Conservation (phyloP, 306 rosid species). For the Pueraria montana region DNA sequence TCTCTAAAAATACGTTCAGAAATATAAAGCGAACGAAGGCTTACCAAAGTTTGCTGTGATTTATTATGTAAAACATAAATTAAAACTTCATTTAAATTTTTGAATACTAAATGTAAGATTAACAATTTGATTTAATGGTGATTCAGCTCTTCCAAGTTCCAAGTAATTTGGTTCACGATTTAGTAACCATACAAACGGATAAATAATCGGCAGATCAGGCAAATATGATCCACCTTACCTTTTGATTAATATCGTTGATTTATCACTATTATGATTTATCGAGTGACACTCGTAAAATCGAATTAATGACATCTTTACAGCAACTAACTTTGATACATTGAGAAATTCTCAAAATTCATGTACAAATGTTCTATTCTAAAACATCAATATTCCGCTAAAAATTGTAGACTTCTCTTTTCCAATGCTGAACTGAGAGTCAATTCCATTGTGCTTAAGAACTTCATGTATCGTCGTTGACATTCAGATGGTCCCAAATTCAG, state of each 20-base stretch:
- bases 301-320: slow-evolving; percentile 33
- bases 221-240: slow-evolving; percentile 12
- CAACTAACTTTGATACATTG: slow-evolving; percentile 37
- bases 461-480: slow-evolving; percentile 8
- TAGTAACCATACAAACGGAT: background rate
- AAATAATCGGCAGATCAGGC: slow-evolving; percentile 1
- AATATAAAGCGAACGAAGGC: too few relatives aligned
- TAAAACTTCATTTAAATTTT: background rate
- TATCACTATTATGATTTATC: background rate
- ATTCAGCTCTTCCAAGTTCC: slow-evolving; percentile 9
- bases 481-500: slow-evolving; percentile 41
- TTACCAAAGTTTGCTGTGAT: too few relatives aligned
- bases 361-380: slow-evolving; percentile 43
- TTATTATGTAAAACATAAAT: background rate
- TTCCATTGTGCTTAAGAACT: background rate
- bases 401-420: slow-evolving; percentile 8
- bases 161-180: background rate
- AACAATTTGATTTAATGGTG: background rate
- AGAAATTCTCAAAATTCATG: slow-evolving; percentile 49
- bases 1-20: background rate
- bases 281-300: slow-evolving; percentile 5
- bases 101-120: background rate
- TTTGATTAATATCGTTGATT: background rate
- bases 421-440: slow-evolving; percentile 31
- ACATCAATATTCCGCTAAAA: slow-evolving; percentile 14